Base-by-base conservation (phyloP, 2,329 filamentous ascomycete species). In the Fusarium piperis region DNA sequence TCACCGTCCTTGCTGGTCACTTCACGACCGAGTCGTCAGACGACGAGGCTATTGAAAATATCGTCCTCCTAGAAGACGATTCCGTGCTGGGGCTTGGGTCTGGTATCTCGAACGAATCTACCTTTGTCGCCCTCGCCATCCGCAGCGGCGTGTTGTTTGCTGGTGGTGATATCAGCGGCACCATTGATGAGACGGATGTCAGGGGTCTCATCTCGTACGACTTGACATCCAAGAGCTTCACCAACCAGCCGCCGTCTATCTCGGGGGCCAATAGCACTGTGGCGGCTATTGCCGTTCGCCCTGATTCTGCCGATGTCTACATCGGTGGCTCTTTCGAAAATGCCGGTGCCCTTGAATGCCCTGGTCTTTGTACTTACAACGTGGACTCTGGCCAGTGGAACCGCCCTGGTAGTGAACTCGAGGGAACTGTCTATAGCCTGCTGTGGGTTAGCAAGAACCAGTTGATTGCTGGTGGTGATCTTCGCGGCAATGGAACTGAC, bases 1-100 rank as follows among this genome's bases (percentile, higher is more conserved):
- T 97, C 63, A 98, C 96, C 0, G 89, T 98, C 39, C 86, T 98
- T 30, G 96, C 91, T 55, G 96, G 96, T 1, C 94, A 94, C 76
- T 99, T 99, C 79, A 88, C 89, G 9, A 91, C 93, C 1, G 89
- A 85, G 32, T 89, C 88, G 15, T 87, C 87, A 9, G 89, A 95
- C 73, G 93, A 91, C 23, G 90, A 91, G 4, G 86, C 87, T 6
- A 86, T 98, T 67, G 86, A 94, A 72, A 98, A 98, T 76, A 84
- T 99, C 16, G 85, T 92, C 38, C 89, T 99, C 71, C 89, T 98
- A 68, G 93, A 98, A 79, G 91, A 92, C 46, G 88, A 90, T n/a
- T 85, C 93, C 67, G 85, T 97, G 16, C 91, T 87, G 28, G 95
- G 95, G 11, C 84, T 98, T 56, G 87, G 88, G 3, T 83, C 87